Conservation (phyloP, 2,329 filamentous ascomycete species). For the Leptographium radiaticola region DNA sequence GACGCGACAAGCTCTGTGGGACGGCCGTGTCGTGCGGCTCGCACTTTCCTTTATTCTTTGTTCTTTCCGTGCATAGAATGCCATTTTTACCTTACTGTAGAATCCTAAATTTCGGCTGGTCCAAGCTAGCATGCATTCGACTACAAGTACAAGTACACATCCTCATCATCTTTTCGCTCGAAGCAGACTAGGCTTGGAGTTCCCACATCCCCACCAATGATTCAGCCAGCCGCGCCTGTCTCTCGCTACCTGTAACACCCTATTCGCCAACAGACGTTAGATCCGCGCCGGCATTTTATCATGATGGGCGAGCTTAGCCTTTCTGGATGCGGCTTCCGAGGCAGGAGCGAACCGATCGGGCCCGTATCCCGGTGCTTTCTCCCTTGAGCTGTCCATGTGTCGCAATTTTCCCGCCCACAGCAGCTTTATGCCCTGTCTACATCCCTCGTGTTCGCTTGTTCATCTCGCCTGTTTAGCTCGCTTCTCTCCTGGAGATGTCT, state of each 20-base stretch:
- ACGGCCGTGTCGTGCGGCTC: neutral
- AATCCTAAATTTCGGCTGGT: neutral
- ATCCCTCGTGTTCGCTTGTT: neutral
- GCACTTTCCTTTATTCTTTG: neutral
- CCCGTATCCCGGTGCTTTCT: neutral
- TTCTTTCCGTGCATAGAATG: neutral
- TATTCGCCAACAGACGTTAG: constrained; percentile 9
- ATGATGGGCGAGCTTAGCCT: constrained; percentile 1
- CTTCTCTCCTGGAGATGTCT: neutral
- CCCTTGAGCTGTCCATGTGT: neutral
- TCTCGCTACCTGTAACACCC: constrained; percentile 13
- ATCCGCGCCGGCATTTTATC: constrained; percentile 1
- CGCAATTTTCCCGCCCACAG: neutral
- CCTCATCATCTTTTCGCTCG: neutral
- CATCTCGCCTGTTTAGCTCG: neutral
- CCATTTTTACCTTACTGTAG: neutral
- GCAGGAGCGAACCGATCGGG: neutral
- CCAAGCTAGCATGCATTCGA: neutral
- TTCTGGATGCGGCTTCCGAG: neutral
- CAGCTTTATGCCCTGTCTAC: neutral
- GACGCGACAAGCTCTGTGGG: too few relatives aligned
- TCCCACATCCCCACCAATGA: neutral
- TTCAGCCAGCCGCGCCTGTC: neutral
- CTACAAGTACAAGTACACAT: too few relatives aligned
- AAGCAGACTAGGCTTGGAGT: neutral